Base-by-base conservation (phyloP, 1,139 yeast species). In the Yamadazyma atmosphaerica region DNA sequence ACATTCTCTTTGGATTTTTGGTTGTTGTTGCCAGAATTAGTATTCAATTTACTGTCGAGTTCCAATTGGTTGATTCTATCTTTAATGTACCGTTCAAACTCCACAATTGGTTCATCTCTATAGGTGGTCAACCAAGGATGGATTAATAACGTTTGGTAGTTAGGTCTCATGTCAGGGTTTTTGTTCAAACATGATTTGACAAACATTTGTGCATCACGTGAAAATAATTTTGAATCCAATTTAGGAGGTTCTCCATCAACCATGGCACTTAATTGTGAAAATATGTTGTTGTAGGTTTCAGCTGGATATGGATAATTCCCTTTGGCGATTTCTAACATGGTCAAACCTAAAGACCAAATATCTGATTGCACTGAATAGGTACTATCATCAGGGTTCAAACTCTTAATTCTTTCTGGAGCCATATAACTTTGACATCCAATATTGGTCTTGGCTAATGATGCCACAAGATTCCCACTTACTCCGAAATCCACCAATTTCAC, bases 381-480 rank as follows among this genome's bases (percentile, higher is more conserved):
- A 14, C 79, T 74, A 49, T 81, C 92, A 56, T 85, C 90, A 3
- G 76, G 76, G 34, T 54, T 67, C 35, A 62, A 45, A 2, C 67
- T 57, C 60, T 85, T 83, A 54, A 92, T 94, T 56, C 99, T 77
- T 61, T 92, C 99, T 1, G 99, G 99, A 0, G 98, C 98, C 98
- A 94, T 94, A 63, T 92, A 92, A 4, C 96, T 86, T 63, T 92
- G 98, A 61, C 98, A 94, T 5, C 99, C 99, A 52, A 92, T 90
- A 55, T 92, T 92, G 0, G 99, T 92, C 54, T 89, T 82, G 8
- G 98, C 98, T 53, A 92, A 74, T 0, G 96, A 88, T 1, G 98
- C 97, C 26, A 92, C 98, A 45, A 92, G 69, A 57, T 92, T 92
- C 21, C 98, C 98, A 41, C 89, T 79, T 16, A 92, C 98, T 33